These are phyloP conservation scores for Dendrostoma leiphaemia DNA, from an alignment of 2,329 filamentous ascomycete genomes.

Conservation along the genomic window DNA sequence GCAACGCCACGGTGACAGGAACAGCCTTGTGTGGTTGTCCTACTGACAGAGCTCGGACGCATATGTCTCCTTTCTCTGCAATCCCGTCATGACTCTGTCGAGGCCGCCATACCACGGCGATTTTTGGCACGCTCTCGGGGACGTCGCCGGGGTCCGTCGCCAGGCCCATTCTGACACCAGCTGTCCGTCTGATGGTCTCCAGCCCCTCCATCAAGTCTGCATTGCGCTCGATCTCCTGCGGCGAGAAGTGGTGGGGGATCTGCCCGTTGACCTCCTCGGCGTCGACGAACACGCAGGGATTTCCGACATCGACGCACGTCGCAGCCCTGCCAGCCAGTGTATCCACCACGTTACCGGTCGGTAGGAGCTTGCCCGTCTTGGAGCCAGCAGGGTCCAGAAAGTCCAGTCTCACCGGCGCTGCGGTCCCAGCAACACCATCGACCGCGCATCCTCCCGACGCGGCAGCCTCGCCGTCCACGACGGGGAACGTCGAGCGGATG, in stretches of 20 bases:
- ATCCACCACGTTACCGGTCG: slow-evolving; percentile 36
- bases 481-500: slow-evolving; percentile 35
- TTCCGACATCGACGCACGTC: slow-evolving; percentile 38
- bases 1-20: slow-evolving; percentile 39
- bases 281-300: slow-evolving; percentile 40
- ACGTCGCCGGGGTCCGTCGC: slow-evolving; percentile 35
- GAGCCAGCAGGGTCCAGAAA: slow-evolving; percentile 40
- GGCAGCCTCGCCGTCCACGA: slow-evolving; percentile 36
- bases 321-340: slow-evolving; percentile 27
- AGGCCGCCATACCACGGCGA: slow-evolving; percentile 40
- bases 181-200: slow-evolving; percentile 35
- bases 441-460: slow-evolving; percentile 34
- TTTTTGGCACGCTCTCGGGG: slow-evolving; percentile 41
- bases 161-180: slow-evolving; percentile 38
- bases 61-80: slow-evolving; percentile 31
- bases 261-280: slow-evolving; percentile 26
- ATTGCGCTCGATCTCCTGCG: slow-evolving; percentile 31
- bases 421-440: slow-evolving; percentile 38
- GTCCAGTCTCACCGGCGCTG: slow-evolving; percentile 33
- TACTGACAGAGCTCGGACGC: slow-evolving; percentile 46
- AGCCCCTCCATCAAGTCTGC: slow-evolving; percentile 28
- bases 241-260: slow-evolving; percentile 24
- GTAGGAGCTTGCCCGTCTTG: slow-evolving; percentile 37
- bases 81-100: neutral
- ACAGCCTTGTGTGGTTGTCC: slow-evolving; percentile 43